Evolutionary conservation across 768 basidiomycete genomes (phyloP), one percentile per base, ranked within the genome.

Genomic region (Phlebiopsis flavidoalba): DNA sequence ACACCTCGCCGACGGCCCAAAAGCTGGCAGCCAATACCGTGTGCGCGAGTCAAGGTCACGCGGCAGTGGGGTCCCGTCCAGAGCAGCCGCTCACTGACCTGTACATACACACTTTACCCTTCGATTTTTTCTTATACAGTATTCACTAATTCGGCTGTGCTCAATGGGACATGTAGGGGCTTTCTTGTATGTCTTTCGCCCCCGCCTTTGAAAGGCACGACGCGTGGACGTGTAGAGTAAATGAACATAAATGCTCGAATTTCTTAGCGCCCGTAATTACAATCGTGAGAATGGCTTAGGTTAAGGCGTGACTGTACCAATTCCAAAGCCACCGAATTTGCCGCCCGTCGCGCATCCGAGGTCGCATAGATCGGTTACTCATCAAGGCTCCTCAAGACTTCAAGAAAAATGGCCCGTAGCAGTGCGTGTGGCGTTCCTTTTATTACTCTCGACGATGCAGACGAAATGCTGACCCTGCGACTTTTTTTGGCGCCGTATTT

Each of bases 351-450:
- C n/a, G 58, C 58, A 61, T 58, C 60, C 61, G 54, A 53, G 58
- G 62, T 55, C 62, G 62, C 51, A 48, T 65, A 61, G 48, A 46
- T 46, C 61, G 64, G 61, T n/a, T 40, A 50, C 49, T 21, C 61
- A 62, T 64, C 64, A 67, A 66, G 62, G 55, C 63, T 65, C 63
- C 73, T 83, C 83, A 83, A 85, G 81, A 86, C 79, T 43, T 76
- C 66, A 71, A 74, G 74, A 81, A 83, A 75, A 80, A 92, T 93
- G 90, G 80, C 79, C 73, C 87, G 91, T 72, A 83, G 79, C 75
- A 86, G 90, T 91, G 77, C 78, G 89, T 80, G 47, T 43, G 36
- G 43, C 21, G 22, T 45, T 21, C 11, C 17, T 55, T 35, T n/a
- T n/a, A 31, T 31, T 31, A 31, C 26, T 31, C 8, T 15, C 21